Evolutionary conservation across 78 protist species (phyloP), one percentile per base, ranked within the genome.

Genomic region (slime mould (Dictyostelium discoideum)): DNA sequence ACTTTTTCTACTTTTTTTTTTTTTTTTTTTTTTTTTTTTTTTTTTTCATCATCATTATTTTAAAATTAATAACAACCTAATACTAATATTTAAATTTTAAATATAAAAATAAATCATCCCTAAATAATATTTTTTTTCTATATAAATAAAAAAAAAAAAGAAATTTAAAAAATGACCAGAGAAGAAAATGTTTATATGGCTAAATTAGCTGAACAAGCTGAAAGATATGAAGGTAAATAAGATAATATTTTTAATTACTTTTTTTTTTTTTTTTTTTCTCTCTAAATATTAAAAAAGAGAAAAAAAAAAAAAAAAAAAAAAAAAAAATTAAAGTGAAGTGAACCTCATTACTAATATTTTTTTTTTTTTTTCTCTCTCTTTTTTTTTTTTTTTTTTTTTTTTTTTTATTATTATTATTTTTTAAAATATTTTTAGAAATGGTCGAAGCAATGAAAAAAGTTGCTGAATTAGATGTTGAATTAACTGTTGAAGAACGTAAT

Each of bases 401-500:
- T 60, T 60, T 60, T 60, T 60, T 60, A 20, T 60, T 60, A 8
- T 18, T 60, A 60, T 18, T 60, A 18, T 2, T 60, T 60, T 20
- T 60, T 5, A 6, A 8, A 10, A 5, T 24, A 26, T 26, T 65
- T 65, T 29, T 84, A 89, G 98, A 98, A 86, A 99, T 99, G 99
- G 99, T 98, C 42, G 87, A 96, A 54, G 63, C 97, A 81, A 99
- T 99, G 99, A 98, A 96, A 84, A 73, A 87, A 42, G 99, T 99
- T n/a, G 99, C 99, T 16, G 48, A 85, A 80, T 48, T 96, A 32
- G 92, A 94, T 93, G 84, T 92, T 65, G 99, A 99, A 90, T 98
- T 99, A 26, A 86, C 98, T n/a, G 97, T 96, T 67, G 99, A 99
- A 86, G 99, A 99, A 96, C 95, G 99, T 85, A 99, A 98, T 93